phyloP scores from a whole-genome alignment of 2,329 filamentous ascomycete species.

The Fusarium equiseti region DNA sequence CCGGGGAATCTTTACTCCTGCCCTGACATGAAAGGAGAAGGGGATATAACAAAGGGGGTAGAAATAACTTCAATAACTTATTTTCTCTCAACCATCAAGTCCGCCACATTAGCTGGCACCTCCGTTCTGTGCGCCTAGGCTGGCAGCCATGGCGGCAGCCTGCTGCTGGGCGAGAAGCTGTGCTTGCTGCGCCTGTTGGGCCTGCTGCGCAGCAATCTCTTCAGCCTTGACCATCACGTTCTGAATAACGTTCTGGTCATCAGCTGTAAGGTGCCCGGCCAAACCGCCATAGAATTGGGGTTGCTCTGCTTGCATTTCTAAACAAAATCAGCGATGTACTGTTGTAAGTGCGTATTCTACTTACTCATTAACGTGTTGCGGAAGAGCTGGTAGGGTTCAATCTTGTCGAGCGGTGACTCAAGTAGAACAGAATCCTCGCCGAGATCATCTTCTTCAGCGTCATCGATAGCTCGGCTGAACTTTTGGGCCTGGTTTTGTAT shows the following conservation, averaged over 20 bases:
- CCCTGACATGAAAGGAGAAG: slow-evolving; percentile 45
- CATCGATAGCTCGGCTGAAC: slow-evolving; percentile 76
- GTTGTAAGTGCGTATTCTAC: slow-evolving; percentile 52
- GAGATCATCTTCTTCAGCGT: slow-evolving; percentile 86
- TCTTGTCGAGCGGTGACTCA: slow-evolving; percentile 93
- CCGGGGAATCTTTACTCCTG: slow-evolving; percentile 48
- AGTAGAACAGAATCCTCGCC: slow-evolving; percentile 92
- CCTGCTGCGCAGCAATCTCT: slow-evolving; percentile 55
- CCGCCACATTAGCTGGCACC: slow-evolving; percentile 42
- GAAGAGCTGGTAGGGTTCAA: slow-evolving; percentile 95
- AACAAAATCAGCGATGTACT: slow-evolving; percentile 43
- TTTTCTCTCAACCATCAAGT: slow-evolving; percentile 28
- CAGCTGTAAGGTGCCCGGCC: slow-evolving; percentile 80
- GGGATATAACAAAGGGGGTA: slow-evolving; percentile 47
- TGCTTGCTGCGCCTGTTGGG: slow-evolving; percentile 46
- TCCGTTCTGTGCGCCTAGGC: slow-evolving; percentile 42
- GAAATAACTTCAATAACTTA: slow-evolving; percentile 44
- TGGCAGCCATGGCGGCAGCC: slow-evolving; percentile 36
- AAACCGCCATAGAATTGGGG: slow-evolving; percentile 88
- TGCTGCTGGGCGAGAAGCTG: slow-evolving; percentile 49
- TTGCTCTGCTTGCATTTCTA: slow-evolving; percentile 90
- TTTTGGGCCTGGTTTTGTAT: slow-evolving; percentile 77
- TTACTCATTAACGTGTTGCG: slow-evolving; percentile 83
- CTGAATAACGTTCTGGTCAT: slow-evolving; percentile 86
- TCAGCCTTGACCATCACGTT: slow-evolving; percentile 76